phyloP scores from a whole-genome alignment of 345 rosid species.

The Mallotus nudiflorus region DNA sequence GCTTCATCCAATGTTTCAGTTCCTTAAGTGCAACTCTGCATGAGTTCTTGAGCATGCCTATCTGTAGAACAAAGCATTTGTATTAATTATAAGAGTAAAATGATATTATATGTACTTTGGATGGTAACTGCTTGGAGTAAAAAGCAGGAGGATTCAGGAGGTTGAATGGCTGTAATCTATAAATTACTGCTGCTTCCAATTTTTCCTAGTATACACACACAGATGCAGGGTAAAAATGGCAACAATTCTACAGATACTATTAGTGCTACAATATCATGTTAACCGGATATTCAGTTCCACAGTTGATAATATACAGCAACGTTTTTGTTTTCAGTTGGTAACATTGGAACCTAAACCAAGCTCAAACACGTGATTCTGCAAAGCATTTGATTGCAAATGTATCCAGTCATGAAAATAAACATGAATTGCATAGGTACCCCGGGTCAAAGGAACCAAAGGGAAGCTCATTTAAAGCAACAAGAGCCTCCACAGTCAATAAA shows the following conservation, averaged over 20 bases:
- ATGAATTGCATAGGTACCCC: not conserved
- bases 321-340: not conserved
- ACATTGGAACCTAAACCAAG: not conserved
- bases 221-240: not conserved
- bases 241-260: not conserved
- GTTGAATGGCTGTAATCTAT: not conserved
- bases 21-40: constrained; percentile 61
- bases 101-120: not conserved
- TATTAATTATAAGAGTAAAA: not conserved
- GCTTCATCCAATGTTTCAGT: constrained; percentile 72
- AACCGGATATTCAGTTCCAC: not conserved
- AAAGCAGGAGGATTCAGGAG: not conserved
- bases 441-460: not conserved
- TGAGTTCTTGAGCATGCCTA: constrained; percentile 57
- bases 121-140: not conserved
- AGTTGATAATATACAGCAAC: not conserved
- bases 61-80: constrained; percentile 45
- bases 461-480: not conserved
- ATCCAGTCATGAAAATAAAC: not conserved
- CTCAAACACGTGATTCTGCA: not conserved
- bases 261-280: not conserved
- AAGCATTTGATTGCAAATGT: not conserved
- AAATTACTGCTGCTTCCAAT: not conserved
- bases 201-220: not conserved
- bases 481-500: not conserved